phyloP scores from a whole-genome alignment of 2,329 filamentous ascomycete species.

The Berkeleyomyces rouxiae region DNA sequence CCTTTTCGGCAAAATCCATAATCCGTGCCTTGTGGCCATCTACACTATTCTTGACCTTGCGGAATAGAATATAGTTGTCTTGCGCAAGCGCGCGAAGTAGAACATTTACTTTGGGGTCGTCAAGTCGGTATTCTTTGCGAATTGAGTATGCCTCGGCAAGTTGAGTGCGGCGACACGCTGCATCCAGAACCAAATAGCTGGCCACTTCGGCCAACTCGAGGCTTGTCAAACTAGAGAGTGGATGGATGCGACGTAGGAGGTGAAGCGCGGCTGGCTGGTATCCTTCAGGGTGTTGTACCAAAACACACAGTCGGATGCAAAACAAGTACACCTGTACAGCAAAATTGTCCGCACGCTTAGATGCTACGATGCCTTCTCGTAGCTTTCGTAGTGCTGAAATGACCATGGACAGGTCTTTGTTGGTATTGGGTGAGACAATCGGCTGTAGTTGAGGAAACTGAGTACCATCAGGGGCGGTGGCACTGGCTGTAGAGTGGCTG shows the following conservation, averaged over 20 bases:
- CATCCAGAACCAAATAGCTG: constrained; percentile 69
- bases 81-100: constrained; percentile 55
- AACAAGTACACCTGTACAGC: constrained; percentile 83
- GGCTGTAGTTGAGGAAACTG: background rate
- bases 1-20: constrained; percentile 64
- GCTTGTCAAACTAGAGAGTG: constrained; percentile 46
- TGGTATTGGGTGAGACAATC: constrained; percentile 18
- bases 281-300: constrained; percentile 67
- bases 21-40: constrained; percentile 67
- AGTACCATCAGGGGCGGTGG: background rate
- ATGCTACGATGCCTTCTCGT: constrained; percentile 73
- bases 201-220: constrained; percentile 65
- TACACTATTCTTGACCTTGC: constrained; percentile 50
- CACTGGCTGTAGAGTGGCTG: background rate
- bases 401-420: constrained; percentile 51
- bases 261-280: constrained; percentile 79
- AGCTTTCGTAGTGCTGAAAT: constrained; percentile 79
- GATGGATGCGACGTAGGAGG: constrained; percentile 56
- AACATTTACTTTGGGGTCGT: constrained; percentile 50
- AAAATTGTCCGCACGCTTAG: constrained; percentile 61
- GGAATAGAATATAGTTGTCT: constrained; percentile 72
- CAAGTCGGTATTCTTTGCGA: constrained; percentile 41
- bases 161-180: constrained; percentile 68
- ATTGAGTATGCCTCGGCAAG: constrained; percentile 56
- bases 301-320: constrained; percentile 67